Percentiles rank a stretch among this genome's conserved stretches.
Evolutionary conservation across 169 alveolate species (phyloP).

Genomic region (Plasmodium vinckei): DNA sequence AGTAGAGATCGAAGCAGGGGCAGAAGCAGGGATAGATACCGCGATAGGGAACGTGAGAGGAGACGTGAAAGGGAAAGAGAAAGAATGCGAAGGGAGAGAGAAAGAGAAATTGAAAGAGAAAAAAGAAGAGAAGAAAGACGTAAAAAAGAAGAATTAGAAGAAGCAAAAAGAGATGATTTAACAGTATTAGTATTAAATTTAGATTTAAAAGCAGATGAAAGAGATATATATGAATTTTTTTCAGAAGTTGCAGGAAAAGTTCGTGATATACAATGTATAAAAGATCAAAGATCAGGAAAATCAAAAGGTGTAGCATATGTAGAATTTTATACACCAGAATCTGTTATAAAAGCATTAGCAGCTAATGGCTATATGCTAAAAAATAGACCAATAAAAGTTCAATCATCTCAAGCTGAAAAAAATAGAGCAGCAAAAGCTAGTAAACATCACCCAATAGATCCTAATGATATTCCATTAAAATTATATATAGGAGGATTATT

Average conservation of each 20-base stretch:
- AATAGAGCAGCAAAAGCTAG: slow-evolving; percentile 98
- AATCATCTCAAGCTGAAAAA: slow-evolving; percentile 98
- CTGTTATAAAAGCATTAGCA: slow-evolving; percentile 95
- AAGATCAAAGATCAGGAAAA: slow-evolving; percentile 96
- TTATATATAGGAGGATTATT: slow-evolving; percentile 95
- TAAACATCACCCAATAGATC: slow-evolving; percentile 90
- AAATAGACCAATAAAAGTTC: slow-evolving; percentile 93
- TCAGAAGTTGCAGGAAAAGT: slow-evolving; percentile 96
- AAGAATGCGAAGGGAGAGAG: slow-evolving; percentile 35
- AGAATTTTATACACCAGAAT: slow-evolving; percentile 96
- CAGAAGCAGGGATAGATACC: slow-evolving; percentile 22
- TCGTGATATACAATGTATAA: slow-evolving; percentile 95
- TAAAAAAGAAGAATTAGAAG: slow-evolving; percentile 93
- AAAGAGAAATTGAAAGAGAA: slow-evolving; percentile 78
- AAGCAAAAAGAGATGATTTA: slow-evolving; percentile 97
- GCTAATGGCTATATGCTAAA: slow-evolving; percentile 92
- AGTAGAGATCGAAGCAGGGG: slow-evolving; percentile 27
- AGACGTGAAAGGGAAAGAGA: slow-evolving; percentile 39
- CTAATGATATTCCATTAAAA: slow-evolving; percentile 91
- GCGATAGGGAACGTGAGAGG: slow-evolving; percentile 29
- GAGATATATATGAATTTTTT: slow-evolving; percentile 95
- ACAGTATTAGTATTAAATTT: slow-evolving; percentile 96
- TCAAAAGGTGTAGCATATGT: slow-evolving; percentile 98
- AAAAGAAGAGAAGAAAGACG: slow-evolving; percentile 84
- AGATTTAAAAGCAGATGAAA: slow-evolving; percentile 95